phyloP scores from a whole-genome alignment of 2,329 filamentous ascomycete species.

The Cytospora mali region DNA sequence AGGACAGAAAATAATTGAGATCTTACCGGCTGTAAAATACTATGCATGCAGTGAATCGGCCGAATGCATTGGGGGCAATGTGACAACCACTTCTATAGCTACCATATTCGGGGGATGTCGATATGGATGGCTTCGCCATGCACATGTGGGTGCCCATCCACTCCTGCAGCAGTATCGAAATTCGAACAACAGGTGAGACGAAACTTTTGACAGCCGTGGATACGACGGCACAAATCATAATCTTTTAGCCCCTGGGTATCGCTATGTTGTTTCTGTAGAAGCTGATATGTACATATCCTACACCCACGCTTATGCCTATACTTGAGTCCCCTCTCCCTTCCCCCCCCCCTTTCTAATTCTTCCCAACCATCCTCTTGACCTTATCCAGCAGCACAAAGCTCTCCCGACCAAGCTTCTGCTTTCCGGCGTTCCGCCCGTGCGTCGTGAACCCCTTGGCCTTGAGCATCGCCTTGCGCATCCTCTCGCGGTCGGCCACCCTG shows the following conservation, averaged over 20 bases:
- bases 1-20: not conserved
- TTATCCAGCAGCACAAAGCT: conserved; percentile 76
- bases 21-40: not conserved
- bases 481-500: conserved; percentile 65
- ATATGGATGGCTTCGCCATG: not conserved
- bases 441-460: conserved; percentile 68
- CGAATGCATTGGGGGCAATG: no score
- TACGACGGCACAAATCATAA: not conserved
- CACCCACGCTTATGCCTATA: not conserved
- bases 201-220: not conserved
- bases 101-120: no score
- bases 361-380: conserved; percentile 70
- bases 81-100: no score
- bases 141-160: not conserved
- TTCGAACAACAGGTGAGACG: not conserved
- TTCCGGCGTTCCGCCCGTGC: conserved; percentile 61
- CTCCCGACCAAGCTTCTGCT: conserved; percentile 80
- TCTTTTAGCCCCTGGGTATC: not conserved
- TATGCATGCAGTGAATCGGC: no score
- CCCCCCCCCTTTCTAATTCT: conserved; percentile 23
- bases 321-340: not conserved
- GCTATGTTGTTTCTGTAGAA: not conserved
- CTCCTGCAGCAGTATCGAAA: not conserved
- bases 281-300: not conserved
- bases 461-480: conserved; percentile 68